Evolutionary conservation across 1,284 basidiomycete species (phyloP).

Genomic region (Leccinum colubrinum): DNA sequence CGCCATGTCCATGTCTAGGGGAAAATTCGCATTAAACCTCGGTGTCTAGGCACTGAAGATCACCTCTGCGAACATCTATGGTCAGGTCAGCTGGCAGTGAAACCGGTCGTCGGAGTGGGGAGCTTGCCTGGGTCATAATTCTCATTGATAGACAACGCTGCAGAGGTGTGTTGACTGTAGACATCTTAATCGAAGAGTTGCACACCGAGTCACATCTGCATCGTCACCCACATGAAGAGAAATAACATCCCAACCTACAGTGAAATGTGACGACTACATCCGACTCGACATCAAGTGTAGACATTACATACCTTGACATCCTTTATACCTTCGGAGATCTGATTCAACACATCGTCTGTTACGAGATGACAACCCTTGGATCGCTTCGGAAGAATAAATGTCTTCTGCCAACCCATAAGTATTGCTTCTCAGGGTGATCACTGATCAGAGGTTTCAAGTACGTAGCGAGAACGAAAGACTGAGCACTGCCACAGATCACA

Average conservation of each 20-base stretch:
- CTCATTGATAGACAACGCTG: conserved; percentile 86
- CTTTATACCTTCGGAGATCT: conserved; percentile 74
- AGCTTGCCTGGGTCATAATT: conserved; percentile 61
- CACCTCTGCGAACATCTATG: conserved; percentile 61
- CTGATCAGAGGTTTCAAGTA: neutral
- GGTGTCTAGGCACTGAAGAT: neutral
- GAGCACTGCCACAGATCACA: neutral
- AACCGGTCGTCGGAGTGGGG: neutral
- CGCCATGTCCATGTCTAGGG: conserved; percentile 79
- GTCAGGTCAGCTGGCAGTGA: conserved; percentile 11
- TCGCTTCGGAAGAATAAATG: conserved; percentile 63
- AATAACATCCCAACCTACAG: conserved; percentile 69
- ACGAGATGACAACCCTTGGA: conserved; percentile 85
- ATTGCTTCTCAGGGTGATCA: neutral
- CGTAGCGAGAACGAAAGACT: neutral
- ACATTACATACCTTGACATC: conserved; percentile 53
- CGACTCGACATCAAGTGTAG: neutral
- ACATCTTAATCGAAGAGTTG: neutral
- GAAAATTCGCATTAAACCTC: neutral
- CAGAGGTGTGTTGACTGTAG: conserved; percentile 85
- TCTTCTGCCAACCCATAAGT: conserved; percentile 90
- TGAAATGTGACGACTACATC: neutral
- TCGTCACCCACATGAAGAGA: conserved; percentile 64
- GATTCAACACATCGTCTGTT: conserved; percentile 71
- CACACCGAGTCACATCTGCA: neutral